A percentile compares a stretch with the other conserved stretches of the same genome.
These are phyloP conservation scores for Spergularia azorica DNA, from an alignment of 179 eudicot species.

Conservation along the genomic window DNA sequence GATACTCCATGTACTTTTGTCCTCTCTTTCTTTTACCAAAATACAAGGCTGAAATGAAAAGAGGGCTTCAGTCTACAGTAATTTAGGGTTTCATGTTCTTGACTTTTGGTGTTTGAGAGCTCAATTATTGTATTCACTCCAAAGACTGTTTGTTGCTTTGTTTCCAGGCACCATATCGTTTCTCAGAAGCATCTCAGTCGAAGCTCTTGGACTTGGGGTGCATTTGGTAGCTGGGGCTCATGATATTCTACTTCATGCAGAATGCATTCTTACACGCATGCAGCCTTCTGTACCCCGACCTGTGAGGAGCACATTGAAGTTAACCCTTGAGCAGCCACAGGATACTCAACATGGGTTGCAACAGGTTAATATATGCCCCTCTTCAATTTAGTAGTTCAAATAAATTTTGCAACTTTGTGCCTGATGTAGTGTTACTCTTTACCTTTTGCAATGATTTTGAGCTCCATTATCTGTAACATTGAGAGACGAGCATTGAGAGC, in stretches of 20 bases:
- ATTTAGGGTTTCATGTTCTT: background rate
- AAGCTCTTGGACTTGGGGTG: slow-evolving; percentile 94
- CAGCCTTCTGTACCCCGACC: slow-evolving; percentile 72
- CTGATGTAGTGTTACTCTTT: background rate
- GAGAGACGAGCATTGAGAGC: background rate
- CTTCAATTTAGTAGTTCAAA: background rate
- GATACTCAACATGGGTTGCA: slow-evolving; percentile 84
- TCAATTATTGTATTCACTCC: background rate
- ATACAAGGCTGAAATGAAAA: background rate
- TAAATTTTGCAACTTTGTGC: background rate
- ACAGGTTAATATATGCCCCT: slow-evolving; percentile 52
- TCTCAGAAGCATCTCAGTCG: slow-evolving; percentile 87
- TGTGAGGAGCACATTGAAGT: slow-evolving; percentile 41
- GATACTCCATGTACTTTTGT: background rate
- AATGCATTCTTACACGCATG: slow-evolving; percentile 61
- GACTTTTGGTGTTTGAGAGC: slow-evolving; percentile 1
- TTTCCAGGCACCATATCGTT: slow-evolving; percentile 81
- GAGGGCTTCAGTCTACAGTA: slow-evolving; percentile 5
- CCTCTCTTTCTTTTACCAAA: background rate
- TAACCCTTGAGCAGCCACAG: slow-evolving; percentile 62
- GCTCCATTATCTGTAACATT: background rate
- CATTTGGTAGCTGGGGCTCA: slow-evolving; percentile 95
- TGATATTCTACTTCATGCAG: slow-evolving; percentile 85
- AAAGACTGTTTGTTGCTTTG: background rate
- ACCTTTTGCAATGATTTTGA: background rate